These are phyloP conservation scores for Jaenimonas drosophilae DNA, from an alignment of 208 protist species.

Conservation along the genomic window DNA sequence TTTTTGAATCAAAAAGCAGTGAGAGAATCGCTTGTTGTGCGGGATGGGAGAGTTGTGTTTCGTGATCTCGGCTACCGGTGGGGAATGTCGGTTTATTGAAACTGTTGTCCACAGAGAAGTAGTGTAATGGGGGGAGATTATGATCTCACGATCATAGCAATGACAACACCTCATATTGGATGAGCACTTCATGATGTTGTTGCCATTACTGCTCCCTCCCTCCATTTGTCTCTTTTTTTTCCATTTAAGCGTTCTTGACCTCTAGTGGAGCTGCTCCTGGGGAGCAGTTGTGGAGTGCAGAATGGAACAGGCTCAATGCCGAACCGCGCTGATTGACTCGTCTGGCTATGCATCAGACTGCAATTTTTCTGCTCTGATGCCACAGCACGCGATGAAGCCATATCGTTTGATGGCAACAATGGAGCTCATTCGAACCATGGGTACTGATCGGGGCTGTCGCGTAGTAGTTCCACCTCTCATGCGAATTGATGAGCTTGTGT, in stretches of 20 bases:
- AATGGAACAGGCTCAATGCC: too few species aligned
- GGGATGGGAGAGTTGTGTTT: constrained; percentile 53
- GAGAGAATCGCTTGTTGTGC: constrained; percentile 62
- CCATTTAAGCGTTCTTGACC: too few species aligned
- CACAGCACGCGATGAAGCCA: constrained; percentile 88
- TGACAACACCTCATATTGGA: too few species aligned
- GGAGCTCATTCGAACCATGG: constrained; percentile 61
- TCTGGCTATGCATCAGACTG: constrained; percentile 79
- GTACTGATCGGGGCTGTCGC: constrained; percentile 46
- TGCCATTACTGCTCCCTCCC: too few species aligned
- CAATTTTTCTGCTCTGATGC: constrained; percentile 72
- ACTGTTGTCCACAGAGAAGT: too few species aligned
- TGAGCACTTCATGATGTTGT: too few species aligned
- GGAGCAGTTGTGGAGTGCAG: too few species aligned
- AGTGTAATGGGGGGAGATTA: too few species aligned
- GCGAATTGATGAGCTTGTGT: constrained; percentile 41
- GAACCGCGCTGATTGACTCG: constrained; percentile 70
- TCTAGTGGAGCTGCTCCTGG: too few species aligned
- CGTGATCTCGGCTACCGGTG: constrained; percentile 67
- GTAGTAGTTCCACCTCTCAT: constrained; percentile 72
- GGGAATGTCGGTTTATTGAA: constrained; percentile 36
- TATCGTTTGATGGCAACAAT: constrained; percentile 76
- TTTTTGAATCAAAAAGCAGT: constrained; percentile 50
- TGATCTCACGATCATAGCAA: too few species aligned
- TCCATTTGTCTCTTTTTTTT: too few species aligned